Conservation (phyloP, 139 green algal genomes). For the Coelastrella sp. region DNA sequence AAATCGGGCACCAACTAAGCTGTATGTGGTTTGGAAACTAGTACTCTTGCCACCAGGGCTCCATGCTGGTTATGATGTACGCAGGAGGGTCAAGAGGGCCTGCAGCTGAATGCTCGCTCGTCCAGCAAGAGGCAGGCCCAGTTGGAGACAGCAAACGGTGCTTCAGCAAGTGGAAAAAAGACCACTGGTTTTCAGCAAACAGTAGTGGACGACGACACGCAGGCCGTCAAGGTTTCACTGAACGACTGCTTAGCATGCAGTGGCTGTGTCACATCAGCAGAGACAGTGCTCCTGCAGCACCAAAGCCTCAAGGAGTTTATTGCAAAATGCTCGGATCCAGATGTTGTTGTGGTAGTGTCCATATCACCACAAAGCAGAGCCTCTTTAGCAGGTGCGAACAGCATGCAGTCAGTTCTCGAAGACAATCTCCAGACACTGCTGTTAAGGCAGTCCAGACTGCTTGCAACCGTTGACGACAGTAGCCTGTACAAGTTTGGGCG, state of each 20-base stretch:
- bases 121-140: neutral
- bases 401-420: too few relatives aligned
- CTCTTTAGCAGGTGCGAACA: conserved; percentile 71
- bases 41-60: too few relatives aligned
- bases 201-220: conserved; percentile 25
- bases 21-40: too few relatives aligned
- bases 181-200: conserved; percentile 45
- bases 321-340: conserved; percentile 53
- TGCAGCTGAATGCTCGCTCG: conserved; percentile 47
- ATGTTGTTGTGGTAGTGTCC: conserved; percentile 82
- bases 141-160: neutral
- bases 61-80: neutral
- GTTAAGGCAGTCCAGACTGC: too few relatives aligned
- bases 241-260: conserved; percentile 98
- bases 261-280: conserved; percentile 96
- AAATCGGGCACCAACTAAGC: too few relatives aligned
- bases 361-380: conserved; percentile 87
- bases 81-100: neutral
- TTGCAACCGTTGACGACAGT: too few relatives aligned
- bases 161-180: conserved; percentile 10
- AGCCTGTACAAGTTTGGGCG: too few relatives aligned
- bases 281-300: conserved; percentile 95
- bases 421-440: too few relatives aligned
- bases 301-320: conserved; percentile 88
- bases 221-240: conserved; percentile 90